phyloP scores from a whole-genome alignment of 805 yeast species.

The Jamesozyma rosinii region DNA sequence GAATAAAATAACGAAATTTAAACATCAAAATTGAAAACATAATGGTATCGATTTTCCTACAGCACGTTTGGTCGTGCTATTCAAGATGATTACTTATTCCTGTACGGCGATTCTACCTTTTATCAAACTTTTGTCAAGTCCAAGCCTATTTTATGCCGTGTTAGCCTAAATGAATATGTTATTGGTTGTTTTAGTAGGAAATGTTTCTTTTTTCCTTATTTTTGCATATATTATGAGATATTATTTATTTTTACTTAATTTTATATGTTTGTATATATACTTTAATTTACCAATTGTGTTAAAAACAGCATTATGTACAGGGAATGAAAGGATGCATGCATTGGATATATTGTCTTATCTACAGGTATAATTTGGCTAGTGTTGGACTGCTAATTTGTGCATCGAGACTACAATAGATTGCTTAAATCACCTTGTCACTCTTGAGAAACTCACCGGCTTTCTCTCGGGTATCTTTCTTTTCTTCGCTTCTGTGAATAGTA shows the following conservation, averaged over 20 bases:
- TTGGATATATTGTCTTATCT: background rate
- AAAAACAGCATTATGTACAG: background rate
- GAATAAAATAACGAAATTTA: background rate
- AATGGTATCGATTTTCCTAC: background rate
- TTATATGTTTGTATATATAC: background rate
- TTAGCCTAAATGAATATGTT: background rate
- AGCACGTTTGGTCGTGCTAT: background rate
- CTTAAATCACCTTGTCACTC: slow-evolving; percentile 18
- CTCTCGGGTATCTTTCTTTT: slow-evolving; percentile 67
- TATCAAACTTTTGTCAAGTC: background rate
- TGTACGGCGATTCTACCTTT: no score
- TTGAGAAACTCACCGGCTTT: slow-evolving; percentile 40
- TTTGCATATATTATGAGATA: background rate
- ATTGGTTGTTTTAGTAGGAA: background rate
- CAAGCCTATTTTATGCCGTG: background rate
- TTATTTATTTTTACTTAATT: background rate
- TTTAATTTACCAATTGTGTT: background rate
- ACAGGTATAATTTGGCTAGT: no score
- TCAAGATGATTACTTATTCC: no score
- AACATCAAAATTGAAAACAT: background rate
- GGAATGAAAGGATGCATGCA: background rate
- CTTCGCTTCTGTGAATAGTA: slow-evolving; percentile 77
- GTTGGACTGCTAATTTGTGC: no score
- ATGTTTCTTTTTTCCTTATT: background rate
- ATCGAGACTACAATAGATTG: no score